These are phyloP conservation scores for Amanita rimosa DNA, from an alignment of 768 basidiomycete genomes.

Conservation along the genomic window DNA sequence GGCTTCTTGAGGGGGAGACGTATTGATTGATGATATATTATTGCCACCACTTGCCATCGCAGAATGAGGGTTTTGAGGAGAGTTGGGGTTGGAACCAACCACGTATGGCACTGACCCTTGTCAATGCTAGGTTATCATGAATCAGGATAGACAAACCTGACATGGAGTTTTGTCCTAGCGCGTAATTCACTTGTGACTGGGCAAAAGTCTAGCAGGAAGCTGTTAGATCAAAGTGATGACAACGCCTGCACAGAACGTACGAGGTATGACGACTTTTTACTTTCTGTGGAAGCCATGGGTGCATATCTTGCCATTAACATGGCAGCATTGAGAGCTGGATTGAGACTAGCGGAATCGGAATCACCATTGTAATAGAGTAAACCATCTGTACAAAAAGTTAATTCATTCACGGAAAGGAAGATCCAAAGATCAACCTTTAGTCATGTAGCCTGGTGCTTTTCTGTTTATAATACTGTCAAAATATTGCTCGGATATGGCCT, in stretches of 20 bases:
- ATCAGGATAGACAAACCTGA: slow-evolving; percentile 34
- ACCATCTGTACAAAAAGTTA: slow-evolving; percentile 40
- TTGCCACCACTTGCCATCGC: slow-evolving; percentile 81
- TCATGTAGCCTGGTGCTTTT: slow-evolving; percentile 41
- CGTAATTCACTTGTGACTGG: slow-evolving; percentile 69
- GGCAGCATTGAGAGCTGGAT: slow-evolving; percentile 80
- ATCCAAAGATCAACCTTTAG: slow-evolving; percentile 38
- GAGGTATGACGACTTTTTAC: slow-evolving; percentile 48
- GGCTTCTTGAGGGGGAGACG: slow-evolving; percentile 56
- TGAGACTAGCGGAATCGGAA: slow-evolving; percentile 69
- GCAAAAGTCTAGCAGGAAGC: slow-evolving; percentile 46
- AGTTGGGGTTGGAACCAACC: slow-evolving; percentile 84
- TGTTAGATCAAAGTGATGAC: not conserved
- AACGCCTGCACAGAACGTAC: slow-evolving; percentile 23
- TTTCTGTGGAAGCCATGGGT: slow-evolving; percentile 51
- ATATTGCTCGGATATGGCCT: slow-evolving; percentile 56
- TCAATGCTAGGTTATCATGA: not conserved
- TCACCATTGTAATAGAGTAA: slow-evolving; percentile 76
- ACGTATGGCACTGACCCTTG: slow-evolving; percentile 56
- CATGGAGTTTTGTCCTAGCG: slow-evolving; percentile 86
- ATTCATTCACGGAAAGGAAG: not conserved
- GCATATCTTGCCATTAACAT: slow-evolving; percentile 76
- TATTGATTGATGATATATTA: slow-evolving; percentile 59
- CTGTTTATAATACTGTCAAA: slow-evolving; percentile 62
- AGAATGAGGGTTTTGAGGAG: slow-evolving; percentile 84